Evolutionary conservation across 345 rosid genomes (phyloP).

Genomic region (Arabidopsis suecica): DNA sequence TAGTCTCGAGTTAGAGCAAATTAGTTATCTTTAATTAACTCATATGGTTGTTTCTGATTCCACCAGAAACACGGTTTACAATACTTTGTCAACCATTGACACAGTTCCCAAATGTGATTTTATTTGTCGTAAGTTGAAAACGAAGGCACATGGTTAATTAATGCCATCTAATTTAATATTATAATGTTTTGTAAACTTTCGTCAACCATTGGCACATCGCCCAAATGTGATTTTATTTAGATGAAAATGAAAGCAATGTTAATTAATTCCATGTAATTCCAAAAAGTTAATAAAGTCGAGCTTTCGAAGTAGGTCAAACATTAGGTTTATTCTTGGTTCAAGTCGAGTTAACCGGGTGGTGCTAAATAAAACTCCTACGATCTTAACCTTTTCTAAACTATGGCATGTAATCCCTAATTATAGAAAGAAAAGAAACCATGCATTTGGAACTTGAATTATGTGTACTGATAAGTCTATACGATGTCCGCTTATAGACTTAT

Average conservation of each 20-base stretch:
- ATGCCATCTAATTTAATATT: background rate
- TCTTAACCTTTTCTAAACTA: too few relatives aligned
- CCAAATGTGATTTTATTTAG: constrained; percentile 13
- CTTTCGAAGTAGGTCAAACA: too few relatives aligned
- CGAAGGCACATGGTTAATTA: constrained; percentile 7
- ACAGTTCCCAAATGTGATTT: constrained; percentile 15
- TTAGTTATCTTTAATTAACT: background rate
- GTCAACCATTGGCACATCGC: constrained; percentile 21
- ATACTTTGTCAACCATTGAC: constrained; percentile 18
- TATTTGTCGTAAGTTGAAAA: constrained; percentile 8
- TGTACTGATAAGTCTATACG: too few relatives aligned
- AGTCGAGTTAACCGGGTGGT: too few relatives aligned
- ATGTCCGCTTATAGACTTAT: too few relatives aligned
- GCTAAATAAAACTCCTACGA: too few relatives aligned
- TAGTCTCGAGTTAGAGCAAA: constrained; percentile 4
- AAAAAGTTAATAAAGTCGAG: too few relatives aligned
- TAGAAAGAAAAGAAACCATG: too few relatives aligned
- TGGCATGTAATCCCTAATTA: too few relatives aligned
- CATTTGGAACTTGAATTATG: too few relatives aligned
- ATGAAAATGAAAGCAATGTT: constrained; percentile 24
- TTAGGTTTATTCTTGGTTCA: too few relatives aligned
- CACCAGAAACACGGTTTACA: too few relatives aligned
- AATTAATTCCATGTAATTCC: background rate
- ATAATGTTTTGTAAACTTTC: constrained; percentile 9
- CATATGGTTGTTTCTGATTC: constrained; percentile 10